Percentiles rank a stretch among this genome's conserved stretches.
Evolutionary conservation across 768 basidiomycete genomes (phyloP).

Genomic region (Naganishia kalamii): DNA sequence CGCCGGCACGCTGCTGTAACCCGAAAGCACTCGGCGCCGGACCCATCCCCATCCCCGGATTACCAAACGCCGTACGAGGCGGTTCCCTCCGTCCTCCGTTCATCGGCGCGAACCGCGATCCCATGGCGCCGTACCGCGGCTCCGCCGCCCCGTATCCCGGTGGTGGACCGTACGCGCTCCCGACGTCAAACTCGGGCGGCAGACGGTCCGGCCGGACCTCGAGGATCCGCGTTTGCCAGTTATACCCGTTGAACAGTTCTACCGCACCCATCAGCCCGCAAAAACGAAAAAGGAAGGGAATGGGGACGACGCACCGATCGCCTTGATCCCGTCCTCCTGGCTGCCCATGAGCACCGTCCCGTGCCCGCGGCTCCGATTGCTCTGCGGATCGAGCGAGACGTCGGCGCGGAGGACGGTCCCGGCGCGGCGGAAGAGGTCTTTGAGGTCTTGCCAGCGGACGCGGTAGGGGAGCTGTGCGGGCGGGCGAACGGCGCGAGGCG

Average conservation of each 20-base stretch:
- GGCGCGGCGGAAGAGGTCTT: slow-evolving; percentile 91
- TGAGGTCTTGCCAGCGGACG: slow-evolving; percentile 98
- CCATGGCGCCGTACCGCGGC: no score
- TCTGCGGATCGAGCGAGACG: slow-evolving; percentile 69
- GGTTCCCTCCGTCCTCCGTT: no score
- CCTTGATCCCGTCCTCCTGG: slow-evolving; percentile 88
- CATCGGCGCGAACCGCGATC: neutral
- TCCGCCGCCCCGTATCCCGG: no score
- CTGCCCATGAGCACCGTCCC: slow-evolving; percentile 91
- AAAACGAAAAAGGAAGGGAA: neutral
- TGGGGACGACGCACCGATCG: slow-evolving; percentile 51
- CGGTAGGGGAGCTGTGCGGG: slow-evolving; percentile 75
- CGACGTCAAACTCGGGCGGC: slow-evolving; percentile 61
- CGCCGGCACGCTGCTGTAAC: neutral
- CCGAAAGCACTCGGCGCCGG: neutral
- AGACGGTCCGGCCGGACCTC: slow-evolving; percentile 87
- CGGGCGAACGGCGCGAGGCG: no score
- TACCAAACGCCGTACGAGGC: no score
- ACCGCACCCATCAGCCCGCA: slow-evolving; percentile 8
- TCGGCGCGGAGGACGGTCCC: slow-evolving; percentile 80
- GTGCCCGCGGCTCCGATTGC: slow-evolving; percentile 79
- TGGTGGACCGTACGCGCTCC: no score
- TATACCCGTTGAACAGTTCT: slow-evolving; percentile 91
- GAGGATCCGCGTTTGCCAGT: slow-evolving; percentile 88
- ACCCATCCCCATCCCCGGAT: neutral